These are phyloP conservation scores for Nicotiana benthamiana DNA, from an alignment of 257 asterid genomes.

Conservation along the genomic window DNA sequence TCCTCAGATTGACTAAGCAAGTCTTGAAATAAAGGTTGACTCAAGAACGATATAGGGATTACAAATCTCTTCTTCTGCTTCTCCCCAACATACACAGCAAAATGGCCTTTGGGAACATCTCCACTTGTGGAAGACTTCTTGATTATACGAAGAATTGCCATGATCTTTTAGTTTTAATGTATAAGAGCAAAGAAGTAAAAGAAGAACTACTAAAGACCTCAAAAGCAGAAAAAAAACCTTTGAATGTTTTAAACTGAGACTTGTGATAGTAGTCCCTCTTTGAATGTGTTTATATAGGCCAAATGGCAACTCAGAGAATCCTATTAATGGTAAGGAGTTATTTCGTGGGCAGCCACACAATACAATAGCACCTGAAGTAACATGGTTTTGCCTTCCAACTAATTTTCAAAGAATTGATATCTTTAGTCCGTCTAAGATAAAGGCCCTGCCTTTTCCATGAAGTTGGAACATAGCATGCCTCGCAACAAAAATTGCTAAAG, in stretches of 20 bases:
- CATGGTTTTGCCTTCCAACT: too few relatives aligned
- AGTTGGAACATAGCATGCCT: not conserved
- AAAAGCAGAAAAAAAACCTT: too few relatives aligned
- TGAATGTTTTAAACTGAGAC: not conserved
- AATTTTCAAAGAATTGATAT: too few relatives aligned
- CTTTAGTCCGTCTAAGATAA: too few relatives aligned
- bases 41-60: slow-evolving; percentile 21
- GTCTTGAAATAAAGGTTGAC: slow-evolving; percentile 22
- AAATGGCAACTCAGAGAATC: too few relatives aligned
- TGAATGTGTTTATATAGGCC: not conserved
- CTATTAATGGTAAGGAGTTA: too few relatives aligned
- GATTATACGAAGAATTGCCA: not conserved
- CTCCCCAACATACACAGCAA: slow-evolving; percentile 31
- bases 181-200: too few relatives aligned
- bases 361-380: too few relatives aligned
- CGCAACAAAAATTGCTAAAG: not conserved
- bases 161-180: not conserved
- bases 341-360: too few relatives aligned
- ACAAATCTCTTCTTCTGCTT: slow-evolving; percentile 18
- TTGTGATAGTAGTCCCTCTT: not conserved
- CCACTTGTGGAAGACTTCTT: not conserved
- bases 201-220: too few relatives aligned
- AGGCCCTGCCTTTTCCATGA: too few relatives aligned
- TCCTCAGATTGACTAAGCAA: slow-evolving; percentile 15
- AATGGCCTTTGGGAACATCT: slow-evolving; percentile 22